Evolutionary conservation across 73 alveolate species (phyloP).

Genomic region (Blepharisma japonicum): DNA sequence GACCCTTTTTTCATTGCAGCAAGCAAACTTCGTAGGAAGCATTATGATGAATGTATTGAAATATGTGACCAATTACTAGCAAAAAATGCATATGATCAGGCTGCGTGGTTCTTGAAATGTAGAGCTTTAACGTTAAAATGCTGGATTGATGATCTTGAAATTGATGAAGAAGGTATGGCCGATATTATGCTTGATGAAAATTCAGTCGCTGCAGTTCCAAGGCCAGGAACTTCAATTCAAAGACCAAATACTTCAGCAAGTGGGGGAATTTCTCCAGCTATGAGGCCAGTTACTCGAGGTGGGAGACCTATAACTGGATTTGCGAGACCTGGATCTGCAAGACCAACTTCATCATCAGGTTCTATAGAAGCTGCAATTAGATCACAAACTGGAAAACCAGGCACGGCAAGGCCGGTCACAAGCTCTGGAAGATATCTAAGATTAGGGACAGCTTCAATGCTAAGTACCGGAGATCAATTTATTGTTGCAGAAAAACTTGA

Average conservation of each 20-base stretch:
- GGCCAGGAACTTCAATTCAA: slow-evolving; percentile 98
- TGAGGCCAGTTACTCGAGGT: slow-evolving; percentile 96
- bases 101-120: slow-evolving; percentile 96
- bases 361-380: slow-evolving; percentile 24
- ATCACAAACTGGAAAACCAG: slow-evolving; percentile 40
- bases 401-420: slow-evolving; percentile 71
- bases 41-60: slow-evolving; percentile 87
- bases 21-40: slow-evolving; percentile 69
- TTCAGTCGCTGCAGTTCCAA: slow-evolving; percentile 85
- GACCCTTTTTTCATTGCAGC: slow-evolving; percentile 79
- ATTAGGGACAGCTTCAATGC: slow-evolving; percentile 98
- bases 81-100: slow-evolving; percentile 86
- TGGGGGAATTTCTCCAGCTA: slow-evolving; percentile 61
- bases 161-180: slow-evolving; percentile 83
- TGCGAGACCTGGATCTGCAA: slow-evolving; percentile 96
- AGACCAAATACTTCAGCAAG: slow-evolving; percentile 69
- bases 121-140: slow-evolving; percentile 86
- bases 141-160: slow-evolving; percentile 94
- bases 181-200: slow-evolving; percentile 87
- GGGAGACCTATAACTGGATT: slow-evolving; percentile 99
- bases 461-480: slow-evolving; percentile 76
- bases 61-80: slow-evolving; percentile 80
- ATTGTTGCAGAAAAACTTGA: slow-evolving; percentile 89
- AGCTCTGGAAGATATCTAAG: slow-evolving; percentile 70
- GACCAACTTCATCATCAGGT: slow-evolving; percentile 55